phyloP scores from a whole-genome alignment of 164 flowering plant species.

The Taxillus chinensis region DNA sequence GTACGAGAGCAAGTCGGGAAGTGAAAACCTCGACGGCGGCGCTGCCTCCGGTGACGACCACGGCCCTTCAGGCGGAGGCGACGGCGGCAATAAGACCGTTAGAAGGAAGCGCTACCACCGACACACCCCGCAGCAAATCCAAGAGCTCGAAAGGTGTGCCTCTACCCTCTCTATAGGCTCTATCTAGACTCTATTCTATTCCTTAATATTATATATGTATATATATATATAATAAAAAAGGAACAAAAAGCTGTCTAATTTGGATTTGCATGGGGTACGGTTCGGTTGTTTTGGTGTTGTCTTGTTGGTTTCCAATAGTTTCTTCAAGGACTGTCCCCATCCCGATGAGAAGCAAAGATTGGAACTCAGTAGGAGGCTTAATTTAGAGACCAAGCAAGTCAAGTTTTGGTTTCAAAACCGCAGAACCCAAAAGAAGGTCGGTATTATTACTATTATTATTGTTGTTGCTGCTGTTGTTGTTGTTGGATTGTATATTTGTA shows the following conservation, averaged over 20 bases:
- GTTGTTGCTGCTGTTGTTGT: neutral
- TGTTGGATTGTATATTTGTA: neutral
- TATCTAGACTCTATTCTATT: too few species aligned
- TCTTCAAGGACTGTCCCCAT: constrained; percentile 52
- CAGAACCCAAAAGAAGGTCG: constrained; percentile 68
- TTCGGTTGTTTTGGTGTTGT: constrained; percentile 3
- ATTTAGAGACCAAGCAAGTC: constrained; percentile 43
- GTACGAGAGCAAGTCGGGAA: constrained; percentile 35
- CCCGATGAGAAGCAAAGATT: constrained; percentile 54
- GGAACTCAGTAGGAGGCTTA: constrained; percentile 37
- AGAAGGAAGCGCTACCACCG: constrained; percentile 46
- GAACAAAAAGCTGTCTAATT: neutral
- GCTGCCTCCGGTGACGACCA: constrained; percentile 32
- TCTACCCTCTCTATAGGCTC: too few species aligned
- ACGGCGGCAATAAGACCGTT: constrained; percentile 7
- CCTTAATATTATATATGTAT: too few species aligned
- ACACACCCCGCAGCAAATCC: constrained; percentile 51
- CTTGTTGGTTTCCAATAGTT: constrained; percentile 14
- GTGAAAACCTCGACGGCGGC: constrained; percentile 33
- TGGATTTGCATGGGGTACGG: constrained; percentile 2
- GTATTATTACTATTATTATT: neutral
- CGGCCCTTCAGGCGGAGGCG: neutral
- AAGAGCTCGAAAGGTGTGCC: constrained; percentile 47
- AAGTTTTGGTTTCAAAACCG: constrained; percentile 71
- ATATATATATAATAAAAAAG: too few species aligned